Evolutionary conservation across 768 basidiomycete genomes (phyloP).

Genomic region (Leccinum aurantiacum): DNA sequence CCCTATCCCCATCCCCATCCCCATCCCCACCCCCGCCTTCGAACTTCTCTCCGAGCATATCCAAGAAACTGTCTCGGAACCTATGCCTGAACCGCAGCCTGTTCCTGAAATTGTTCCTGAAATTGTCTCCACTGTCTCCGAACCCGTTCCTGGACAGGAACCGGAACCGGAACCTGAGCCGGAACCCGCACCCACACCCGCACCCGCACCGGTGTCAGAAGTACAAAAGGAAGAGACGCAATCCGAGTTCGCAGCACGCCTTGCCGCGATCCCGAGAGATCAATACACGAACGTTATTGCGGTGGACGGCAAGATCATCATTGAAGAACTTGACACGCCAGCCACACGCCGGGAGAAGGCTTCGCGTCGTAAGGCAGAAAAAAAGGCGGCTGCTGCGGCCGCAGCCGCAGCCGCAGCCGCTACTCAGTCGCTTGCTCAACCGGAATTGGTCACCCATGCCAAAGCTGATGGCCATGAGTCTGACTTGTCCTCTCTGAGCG

Average conservation of each 20-base stretch:
- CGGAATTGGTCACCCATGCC: background rate
- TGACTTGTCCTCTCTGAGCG: constrained; percentile 48
- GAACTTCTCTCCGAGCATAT: too few species aligned
- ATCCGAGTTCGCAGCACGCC: constrained; percentile 27
- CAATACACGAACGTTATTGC: constrained; percentile 31
- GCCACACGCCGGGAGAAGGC: constrained; percentile 61
- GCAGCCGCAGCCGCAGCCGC: constrained; percentile 17
- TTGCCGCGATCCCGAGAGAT: constrained; percentile 28
- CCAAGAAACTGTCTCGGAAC: background rate
- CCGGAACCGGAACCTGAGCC: background rate
- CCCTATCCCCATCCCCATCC: too few species aligned
- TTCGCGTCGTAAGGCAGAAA: constrained; percentile 42
- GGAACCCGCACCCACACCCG: background rate
- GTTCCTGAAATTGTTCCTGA: background rate
- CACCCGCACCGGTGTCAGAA: background rate
- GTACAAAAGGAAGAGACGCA: constrained; percentile 11
- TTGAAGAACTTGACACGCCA: constrained; percentile 75
- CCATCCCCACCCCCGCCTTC: too few species aligned
- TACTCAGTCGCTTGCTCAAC: constrained; percentile 5
- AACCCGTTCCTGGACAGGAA: background rate
- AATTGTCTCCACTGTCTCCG: background rate
- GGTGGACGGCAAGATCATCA: constrained; percentile 54
- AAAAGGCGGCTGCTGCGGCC: constrained; percentile 28
- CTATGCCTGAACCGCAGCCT: too few species aligned
- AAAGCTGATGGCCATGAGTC: constrained; percentile 34